Evolutionary conservation across 139 green algal species (phyloP).

Genomic region (Chlamydomonas asymmetrica): DNA sequence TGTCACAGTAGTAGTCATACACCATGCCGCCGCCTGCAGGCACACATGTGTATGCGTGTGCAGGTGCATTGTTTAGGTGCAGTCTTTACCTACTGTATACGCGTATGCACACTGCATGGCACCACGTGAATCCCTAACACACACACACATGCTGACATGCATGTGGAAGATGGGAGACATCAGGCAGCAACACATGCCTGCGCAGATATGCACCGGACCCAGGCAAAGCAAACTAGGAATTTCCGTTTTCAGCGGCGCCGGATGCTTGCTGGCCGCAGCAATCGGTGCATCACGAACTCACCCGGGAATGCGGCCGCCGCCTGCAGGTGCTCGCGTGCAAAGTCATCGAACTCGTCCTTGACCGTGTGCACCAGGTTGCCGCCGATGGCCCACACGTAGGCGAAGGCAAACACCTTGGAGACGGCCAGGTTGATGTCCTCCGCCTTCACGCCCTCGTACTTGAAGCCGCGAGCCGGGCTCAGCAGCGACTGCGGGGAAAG

Average conservation of each 20-base stretch:
- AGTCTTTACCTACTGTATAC: too few species aligned
- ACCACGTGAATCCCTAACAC: too few species aligned
- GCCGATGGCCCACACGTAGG: slow-evolving; percentile 69
- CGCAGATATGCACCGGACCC: too few species aligned
- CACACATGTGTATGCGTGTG: too few species aligned
- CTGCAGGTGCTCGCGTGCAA: slow-evolving; percentile 54
- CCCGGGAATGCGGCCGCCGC: slow-evolving; percentile 40
- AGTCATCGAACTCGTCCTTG: slow-evolving; percentile 68
- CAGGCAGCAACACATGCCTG: too few species aligned
- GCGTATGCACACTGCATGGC: too few species aligned
- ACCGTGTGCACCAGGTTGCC: slow-evolving; percentile 61
- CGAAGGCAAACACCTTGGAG: slow-evolving; percentile 68
- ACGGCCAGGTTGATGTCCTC: slow-evolving; percentile 36
- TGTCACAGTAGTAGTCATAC: slow-evolving; percentile 76
- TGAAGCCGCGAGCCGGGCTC: slow-evolving; percentile 30
- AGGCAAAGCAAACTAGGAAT: too few species aligned
- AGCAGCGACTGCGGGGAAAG: too few species aligned
- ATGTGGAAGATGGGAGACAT: too few species aligned
- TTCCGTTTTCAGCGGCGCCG: too few species aligned
- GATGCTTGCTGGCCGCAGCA: too few species aligned
- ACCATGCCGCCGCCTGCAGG: slow-evolving; percentile 48
- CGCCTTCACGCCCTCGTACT: slow-evolving; percentile 21
- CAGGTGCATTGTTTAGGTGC: too few species aligned
- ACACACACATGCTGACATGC: slow-evolving; percentile 1
- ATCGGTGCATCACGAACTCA: not conserved